Percentiles rank a stretch among this genome's conserved stretches.
phyloP scores from a whole-genome alignment of 768 basidiomycete species.

The Nevesoporus exiguus region DNA sequence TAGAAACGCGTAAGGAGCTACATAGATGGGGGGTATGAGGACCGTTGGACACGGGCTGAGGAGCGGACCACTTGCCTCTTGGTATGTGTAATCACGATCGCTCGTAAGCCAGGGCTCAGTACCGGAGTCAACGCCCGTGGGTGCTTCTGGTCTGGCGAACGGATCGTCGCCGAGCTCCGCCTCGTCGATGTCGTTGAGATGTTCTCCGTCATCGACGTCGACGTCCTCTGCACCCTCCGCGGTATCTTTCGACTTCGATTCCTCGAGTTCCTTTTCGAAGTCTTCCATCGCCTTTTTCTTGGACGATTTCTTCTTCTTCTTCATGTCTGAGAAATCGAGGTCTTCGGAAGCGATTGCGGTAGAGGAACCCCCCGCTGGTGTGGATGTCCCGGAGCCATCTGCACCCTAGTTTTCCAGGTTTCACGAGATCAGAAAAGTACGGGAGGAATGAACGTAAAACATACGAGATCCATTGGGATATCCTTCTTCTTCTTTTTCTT shows the following conservation, averaged over 20 bases:
- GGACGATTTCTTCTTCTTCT: constrained; percentile 92
- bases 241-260: constrained; percentile 62
- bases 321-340: constrained; percentile 92
- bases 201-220: constrained; percentile 58
- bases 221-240: constrained; percentile 57
- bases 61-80: constrained; percentile 57
- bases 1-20: constrained; percentile 95
- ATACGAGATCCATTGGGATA: constrained; percentile 76
- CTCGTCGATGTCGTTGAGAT: constrained; percentile 69
- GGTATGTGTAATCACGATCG: constrained; percentile 95
- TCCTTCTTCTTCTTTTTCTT: constrained; percentile 95
- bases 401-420: constrained; percentile 40
- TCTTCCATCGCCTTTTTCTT: constrained; percentile 93
- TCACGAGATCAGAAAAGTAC: background rate
- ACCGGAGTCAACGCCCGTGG: constrained; percentile 65
- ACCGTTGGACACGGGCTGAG: background rate
- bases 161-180: constrained; percentile 87
- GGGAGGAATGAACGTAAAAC: constrained; percentile 24
- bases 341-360: constrained; percentile 61
- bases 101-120: constrained; percentile 88
- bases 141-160: constrained; percentile 59
- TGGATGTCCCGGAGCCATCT: constrained; percentile 65
- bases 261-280: constrained; percentile 88
- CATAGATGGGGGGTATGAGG: background rate
- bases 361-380: constrained; percentile 41